These are phyloP conservation scores for Coniosporium tulheliwenetii DNA, from an alignment of 2,329 filamentous ascomycete species.

Conservation along the genomic window DNA sequence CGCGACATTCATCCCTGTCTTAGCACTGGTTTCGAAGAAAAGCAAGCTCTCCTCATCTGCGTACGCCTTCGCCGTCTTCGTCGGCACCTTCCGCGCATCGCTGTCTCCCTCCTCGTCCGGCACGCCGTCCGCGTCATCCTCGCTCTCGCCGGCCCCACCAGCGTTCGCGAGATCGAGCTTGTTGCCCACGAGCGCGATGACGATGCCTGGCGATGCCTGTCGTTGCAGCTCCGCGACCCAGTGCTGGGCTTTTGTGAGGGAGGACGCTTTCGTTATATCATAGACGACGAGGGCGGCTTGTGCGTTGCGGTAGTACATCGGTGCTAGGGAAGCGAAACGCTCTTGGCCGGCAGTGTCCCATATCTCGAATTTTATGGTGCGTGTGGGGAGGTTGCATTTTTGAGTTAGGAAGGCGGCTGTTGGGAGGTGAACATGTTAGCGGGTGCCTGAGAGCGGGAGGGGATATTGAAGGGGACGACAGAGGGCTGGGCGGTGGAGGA, in stretches of 20 bases:
- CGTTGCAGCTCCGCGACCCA: constrained; percentile 97
- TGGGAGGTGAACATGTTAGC: constrained; percentile 2
- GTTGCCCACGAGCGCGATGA: constrained; percentile 94
- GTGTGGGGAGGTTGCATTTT: constrained; percentile 88
- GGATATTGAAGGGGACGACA: constrained; percentile 1
- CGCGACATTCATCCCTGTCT: constrained; percentile 85
- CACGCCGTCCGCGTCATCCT: constrained; percentile 26
- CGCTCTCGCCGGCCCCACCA: constrained; percentile 26
- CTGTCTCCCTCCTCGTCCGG: constrained; percentile 46
- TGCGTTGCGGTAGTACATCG: constrained; percentile 99
- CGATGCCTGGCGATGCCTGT: constrained; percentile 89
- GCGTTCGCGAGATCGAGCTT: constrained; percentile 67
- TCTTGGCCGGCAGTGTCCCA: constrained; percentile 99
- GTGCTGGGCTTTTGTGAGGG: constrained; percentile 91
- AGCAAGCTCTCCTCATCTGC: constrained; percentile 86
- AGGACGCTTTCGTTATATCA: constrained; percentile 93
- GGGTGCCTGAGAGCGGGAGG: constrained; percentile 5
- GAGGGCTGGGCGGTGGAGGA: not conserved
- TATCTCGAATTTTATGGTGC: constrained; percentile 59
- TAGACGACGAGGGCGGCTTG: constrained; percentile 96
- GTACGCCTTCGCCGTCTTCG: constrained; percentile 82
- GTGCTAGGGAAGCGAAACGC: constrained; percentile 87
- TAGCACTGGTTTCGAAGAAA: constrained; percentile 97
- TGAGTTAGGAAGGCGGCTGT: constrained; percentile 93
- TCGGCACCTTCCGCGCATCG: constrained; percentile 75